phyloP scores from a whole-genome alignment of 495 filamentous ascomycete genomes.

The Penicillium atrosanguineum region DNA sequence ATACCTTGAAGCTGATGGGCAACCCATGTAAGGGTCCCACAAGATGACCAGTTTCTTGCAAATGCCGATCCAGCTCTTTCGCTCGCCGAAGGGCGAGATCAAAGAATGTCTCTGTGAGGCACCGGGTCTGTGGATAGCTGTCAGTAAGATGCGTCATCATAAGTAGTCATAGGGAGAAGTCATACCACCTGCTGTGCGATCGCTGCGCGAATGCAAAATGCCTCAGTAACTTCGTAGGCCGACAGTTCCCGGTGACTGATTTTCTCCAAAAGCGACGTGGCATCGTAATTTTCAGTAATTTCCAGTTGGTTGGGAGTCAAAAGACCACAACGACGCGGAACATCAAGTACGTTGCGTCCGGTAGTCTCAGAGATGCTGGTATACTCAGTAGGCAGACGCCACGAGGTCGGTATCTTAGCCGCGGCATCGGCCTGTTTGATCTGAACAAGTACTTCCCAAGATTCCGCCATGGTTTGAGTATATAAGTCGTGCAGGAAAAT shows the following conservation, averaged over 20 bases:
- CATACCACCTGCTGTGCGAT: constrained; percentile 52
- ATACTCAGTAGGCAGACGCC: constrained; percentile 27
- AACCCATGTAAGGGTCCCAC: constrained; percentile 63
- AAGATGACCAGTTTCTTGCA: constrained; percentile 31
- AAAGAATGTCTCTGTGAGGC: constrained; percentile 61
- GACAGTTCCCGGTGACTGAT: constrained; percentile 1
- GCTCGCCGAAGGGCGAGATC: constrained; percentile 34
- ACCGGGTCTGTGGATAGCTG: constrained; percentile 36
- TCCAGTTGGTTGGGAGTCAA: constrained; percentile 47
- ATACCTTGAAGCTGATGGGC: constrained; percentile 59
- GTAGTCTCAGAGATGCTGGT: constrained; percentile 9
- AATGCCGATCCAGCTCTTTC: constrained; percentile 34
- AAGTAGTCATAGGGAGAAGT: not conserved
- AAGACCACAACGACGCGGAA: constrained; percentile 41
- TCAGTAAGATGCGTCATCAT: not conserved
- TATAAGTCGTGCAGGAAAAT: not conserved
- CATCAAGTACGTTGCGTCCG: constrained; percentile 27
- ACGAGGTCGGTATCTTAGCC: constrained; percentile 44
- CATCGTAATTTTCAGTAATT: constrained; percentile 54
- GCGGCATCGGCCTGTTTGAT: constrained; percentile 38
- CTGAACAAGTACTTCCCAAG: constrained; percentile 23
- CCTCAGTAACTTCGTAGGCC: constrained; percentile 44
- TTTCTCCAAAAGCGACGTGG: constrained; percentile 34
- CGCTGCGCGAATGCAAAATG: constrained; percentile 55
- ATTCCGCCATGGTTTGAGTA: constrained; percentile 13